Evolutionary conservation across 495 filamentous ascomycete species (phyloP), one percentile per base, ranked within the genome.

Genomic region (Xylaria scruposa): DNA sequence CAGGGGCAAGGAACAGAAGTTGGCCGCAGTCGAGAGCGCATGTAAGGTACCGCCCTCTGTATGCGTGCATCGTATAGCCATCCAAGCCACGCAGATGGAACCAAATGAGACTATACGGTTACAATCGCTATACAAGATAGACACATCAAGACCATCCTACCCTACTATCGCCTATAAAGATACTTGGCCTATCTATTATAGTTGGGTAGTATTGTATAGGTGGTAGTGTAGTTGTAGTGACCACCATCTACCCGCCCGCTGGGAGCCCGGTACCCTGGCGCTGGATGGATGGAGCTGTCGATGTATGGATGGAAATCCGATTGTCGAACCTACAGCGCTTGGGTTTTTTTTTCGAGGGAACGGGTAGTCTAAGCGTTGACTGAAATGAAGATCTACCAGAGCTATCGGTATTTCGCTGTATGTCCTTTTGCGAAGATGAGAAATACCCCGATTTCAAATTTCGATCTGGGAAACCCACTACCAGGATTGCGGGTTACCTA

Each of bases 301-400:
- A 26, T n/a, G 29, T 31, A 19, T 19, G 31, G 56, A 59, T 29
- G n/a, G 58, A 4, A 4, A 44, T 19, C 24, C 54, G 67, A 69
- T 10, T 38, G 29, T 42, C 58, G 40, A 63, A 63, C 21, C n/a
- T 44, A 42, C 67, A 60, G 26, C 54, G 67, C 58, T 38, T 36
- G 19, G 17, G 44, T 19, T 0, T 10, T 38, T 38, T 38, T 38
- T 58, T 33, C 9, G 8, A 21, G n/a, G 12, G 19, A 60, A 38
- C 58, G 26, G 56, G 33, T 42, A 70, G 46, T 44, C 56, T 21
- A 60, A 36, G 9, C 19, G 19, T 38, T 44, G 33, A n/a, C 33
- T 60, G 53, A 72, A 77, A 79, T 79, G 77, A 77, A 60, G 77
- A 79, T 79, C 77, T 60, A 77, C 75, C 72, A 72, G 70, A 65